phyloP scores from a whole-genome alignment of 2,329 filamentous ascomycete species.

The Fusarium buxicola region DNA sequence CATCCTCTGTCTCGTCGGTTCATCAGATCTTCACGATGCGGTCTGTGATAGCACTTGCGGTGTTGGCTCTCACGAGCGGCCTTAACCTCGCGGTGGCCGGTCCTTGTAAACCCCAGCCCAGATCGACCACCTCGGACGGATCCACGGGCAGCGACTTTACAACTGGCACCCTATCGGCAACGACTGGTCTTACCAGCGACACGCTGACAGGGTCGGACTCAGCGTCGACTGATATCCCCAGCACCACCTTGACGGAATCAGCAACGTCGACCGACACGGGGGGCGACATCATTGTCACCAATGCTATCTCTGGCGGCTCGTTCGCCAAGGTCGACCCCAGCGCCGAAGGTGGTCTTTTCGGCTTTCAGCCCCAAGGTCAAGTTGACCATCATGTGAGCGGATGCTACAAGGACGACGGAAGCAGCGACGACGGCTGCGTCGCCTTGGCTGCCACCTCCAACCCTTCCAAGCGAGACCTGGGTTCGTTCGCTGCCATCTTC shows the following conservation, averaged over 20 bases:
- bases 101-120: not conserved
- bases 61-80: not conserved
- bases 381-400: not conserved
- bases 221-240: not conserved
- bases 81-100: not conserved
- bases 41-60: not conserved
- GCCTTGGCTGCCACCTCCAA: not conserved
- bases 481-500: constrained; percentile 15
- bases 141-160: too few species aligned
- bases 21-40: not conserved
- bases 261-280: not conserved
- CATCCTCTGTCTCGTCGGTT: not conserved
- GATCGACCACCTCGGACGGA: not conserved
- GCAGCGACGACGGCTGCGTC: not conserved
- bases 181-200: too few species aligned
- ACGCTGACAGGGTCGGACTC: too few species aligned
- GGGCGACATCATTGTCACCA: not conserved
- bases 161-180: too few species aligned
- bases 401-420: not conserved
- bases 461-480: not conserved
- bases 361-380: not conserved
- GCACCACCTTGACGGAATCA: not conserved
- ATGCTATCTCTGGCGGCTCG: not conserved
- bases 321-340: not conserved
- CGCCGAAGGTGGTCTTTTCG: not conserved